Percentiles rank a stretch among this genome's conserved stretches.
Conservation (phyloP, 108 stramenopile species). For the Seminavis robusta region DNA sequence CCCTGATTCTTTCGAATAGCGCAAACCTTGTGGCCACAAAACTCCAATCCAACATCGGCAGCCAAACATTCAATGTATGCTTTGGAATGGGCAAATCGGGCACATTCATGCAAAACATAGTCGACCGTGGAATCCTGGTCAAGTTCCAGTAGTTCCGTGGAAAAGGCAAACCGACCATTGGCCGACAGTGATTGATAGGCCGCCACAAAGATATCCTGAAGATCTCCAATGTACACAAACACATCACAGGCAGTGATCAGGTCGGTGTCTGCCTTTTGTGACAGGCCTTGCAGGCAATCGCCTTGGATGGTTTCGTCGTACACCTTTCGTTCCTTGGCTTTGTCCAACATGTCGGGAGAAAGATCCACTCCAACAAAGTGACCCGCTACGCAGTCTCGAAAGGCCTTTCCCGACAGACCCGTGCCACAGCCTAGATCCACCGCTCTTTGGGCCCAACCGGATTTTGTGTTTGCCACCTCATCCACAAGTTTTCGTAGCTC, state of each 20-base stretch:
- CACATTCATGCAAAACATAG: conserved; percentile 41
- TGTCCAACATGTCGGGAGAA: conserved; percentile 61
- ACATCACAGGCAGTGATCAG: conserved; percentile 72
- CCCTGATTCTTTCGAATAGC: too few relatives aligned
- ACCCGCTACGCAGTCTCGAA: conserved; percentile 27
- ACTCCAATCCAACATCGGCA: conserved; percentile 32
- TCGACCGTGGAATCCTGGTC: conserved; percentile 4
- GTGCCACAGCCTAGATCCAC: conserved; percentile 72
- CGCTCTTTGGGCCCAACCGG: conserved; percentile 1
- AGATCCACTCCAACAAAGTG: conserved; percentile 62
- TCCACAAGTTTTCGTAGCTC: conserved; percentile 22
- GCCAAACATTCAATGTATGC: conserved; percentile 33
- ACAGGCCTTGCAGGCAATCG: conserved; percentile 43
- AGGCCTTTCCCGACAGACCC: conserved; percentile 52
- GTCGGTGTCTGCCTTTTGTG: conserved; percentile 20
- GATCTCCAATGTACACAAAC: conserved; percentile 59
- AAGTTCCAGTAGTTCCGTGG: conserved; percentile 44
- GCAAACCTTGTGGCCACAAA: too few relatives aligned
- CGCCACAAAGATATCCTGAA: conserved; percentile 26
- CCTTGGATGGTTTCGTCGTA: conserved; percentile 51
- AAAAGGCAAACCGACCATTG: conserved; percentile 46
- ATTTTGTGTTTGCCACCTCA: background rate
- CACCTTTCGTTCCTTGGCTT: conserved; percentile 52
- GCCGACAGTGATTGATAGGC: conserved; percentile 18
- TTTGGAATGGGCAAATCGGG: conserved; percentile 50